phyloP scores from a whole-genome alignment of 2,329 filamentous ascomycete genomes.

The Aschersonia sp. region DNA sequence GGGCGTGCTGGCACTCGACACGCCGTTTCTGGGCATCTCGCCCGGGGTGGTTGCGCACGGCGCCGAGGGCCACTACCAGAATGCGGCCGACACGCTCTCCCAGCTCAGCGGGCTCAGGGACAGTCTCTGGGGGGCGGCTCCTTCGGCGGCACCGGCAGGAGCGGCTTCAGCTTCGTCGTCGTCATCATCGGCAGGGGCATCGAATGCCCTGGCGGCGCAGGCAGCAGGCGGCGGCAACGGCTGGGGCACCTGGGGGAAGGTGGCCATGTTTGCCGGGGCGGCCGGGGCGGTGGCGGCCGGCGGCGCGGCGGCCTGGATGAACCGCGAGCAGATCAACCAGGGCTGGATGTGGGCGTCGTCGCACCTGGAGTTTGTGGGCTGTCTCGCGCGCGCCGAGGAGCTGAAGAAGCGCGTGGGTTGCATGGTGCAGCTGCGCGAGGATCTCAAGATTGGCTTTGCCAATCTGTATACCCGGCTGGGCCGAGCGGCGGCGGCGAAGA shows the following conservation, averaged over 20 bases:
- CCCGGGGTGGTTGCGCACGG: conserved; percentile 74
- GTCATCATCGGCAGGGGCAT: too few species aligned
- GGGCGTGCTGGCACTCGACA: conserved; percentile 85
- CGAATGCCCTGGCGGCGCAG: too few species aligned
- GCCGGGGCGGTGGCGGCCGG: conserved; percentile 71
- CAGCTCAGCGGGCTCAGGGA: conserved; percentile 52
- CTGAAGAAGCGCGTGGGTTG: conserved; percentile 57
- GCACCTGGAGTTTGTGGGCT: conserved; percentile 88
- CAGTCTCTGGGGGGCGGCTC: conserved; percentile 38
- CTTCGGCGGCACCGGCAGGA: conserved; percentile 5
- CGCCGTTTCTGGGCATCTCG: conserved; percentile 72
- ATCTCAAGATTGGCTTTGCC: conserved; percentile 60
- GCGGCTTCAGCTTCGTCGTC: background rate
- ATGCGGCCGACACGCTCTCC: conserved; percentile 55
- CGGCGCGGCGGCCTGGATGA: conserved; percentile 72
- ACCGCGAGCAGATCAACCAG: conserved; percentile 63
- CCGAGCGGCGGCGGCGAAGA: conserved; percentile 41
- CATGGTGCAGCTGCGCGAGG: conserved; percentile 48
- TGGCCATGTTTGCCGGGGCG: conserved; percentile 75
- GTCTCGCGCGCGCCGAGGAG: conserved; percentile 71
- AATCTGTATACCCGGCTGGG: conserved; percentile 83
- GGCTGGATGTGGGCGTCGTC: conserved; percentile 74
- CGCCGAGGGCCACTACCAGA: conserved; percentile 70
- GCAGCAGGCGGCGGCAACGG: conserved; percentile 7
- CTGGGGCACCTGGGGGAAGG: conserved; percentile 74